A percentile compares a stretch with the other conserved stretches of the same genome.
Conservation (phyloP, 1,284 basidiomycete species). For the Malassezia furfur region DNA sequence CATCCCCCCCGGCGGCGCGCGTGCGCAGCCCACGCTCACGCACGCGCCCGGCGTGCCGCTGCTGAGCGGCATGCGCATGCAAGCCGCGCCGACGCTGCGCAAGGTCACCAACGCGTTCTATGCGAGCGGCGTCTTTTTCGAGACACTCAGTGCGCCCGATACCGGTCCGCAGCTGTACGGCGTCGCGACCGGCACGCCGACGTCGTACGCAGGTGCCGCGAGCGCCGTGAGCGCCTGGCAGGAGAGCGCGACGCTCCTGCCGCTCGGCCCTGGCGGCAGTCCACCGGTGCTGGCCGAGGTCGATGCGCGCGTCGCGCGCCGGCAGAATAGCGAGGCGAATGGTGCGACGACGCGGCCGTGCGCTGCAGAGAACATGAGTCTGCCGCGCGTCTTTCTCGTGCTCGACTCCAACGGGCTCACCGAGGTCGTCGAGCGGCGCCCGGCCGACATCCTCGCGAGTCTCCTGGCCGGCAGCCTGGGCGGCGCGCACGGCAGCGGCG, state of each 20-base stretch:
- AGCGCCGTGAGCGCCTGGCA: slow-evolving; percentile 10
- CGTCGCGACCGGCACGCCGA: not conserved
- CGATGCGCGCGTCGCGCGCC: not conserved
- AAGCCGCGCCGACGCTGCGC: slow-evolving; percentile 1
- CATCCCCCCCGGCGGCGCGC: slow-evolving; percentile 9
- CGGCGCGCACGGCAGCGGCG: slow-evolving; percentile 34
- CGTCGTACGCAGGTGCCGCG: not conserved
- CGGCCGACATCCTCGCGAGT: slow-evolving; percentile 65
- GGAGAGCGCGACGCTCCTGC: slow-evolving; percentile 27
- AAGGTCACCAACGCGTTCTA: slow-evolving; percentile 13
- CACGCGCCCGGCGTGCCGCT: not conserved
- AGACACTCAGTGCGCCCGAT: not conserved
- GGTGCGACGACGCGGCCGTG: slow-evolving; percentile 59
- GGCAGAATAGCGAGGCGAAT: slow-evolving; percentile 20
- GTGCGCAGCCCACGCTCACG: not conserved
- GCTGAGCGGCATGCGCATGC: not conserved
- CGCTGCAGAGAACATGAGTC: slow-evolving; percentile 65
- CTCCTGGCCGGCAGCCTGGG: slow-evolving; percentile 47
- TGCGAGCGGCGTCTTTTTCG: slow-evolving; percentile 13
- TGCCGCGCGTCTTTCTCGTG: slow-evolving; percentile 69
- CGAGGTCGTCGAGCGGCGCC: slow-evolving; percentile 70
- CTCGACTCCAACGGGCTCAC: slow-evolving; percentile 75
- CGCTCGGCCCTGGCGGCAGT: slow-evolving; percentile 25
- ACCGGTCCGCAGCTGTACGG: slow-evolving; percentile 8
- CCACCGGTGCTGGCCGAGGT: slow-evolving; percentile 34